Base-by-base conservation (phyloP, 768 basidiomycete species). In the Lactarius sp. region DNA sequence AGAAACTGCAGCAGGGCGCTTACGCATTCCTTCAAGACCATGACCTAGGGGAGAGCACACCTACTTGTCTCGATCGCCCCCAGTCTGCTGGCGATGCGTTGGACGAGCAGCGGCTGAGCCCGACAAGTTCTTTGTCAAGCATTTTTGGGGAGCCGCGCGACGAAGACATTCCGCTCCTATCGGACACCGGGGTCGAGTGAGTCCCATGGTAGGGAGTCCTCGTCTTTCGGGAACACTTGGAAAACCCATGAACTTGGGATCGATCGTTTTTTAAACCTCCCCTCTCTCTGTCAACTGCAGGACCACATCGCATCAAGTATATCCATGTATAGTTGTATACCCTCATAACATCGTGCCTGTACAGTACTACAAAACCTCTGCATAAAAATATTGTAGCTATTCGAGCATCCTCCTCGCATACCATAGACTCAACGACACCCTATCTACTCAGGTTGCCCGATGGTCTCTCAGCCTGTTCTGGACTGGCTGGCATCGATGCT, bases 261-360 rank as follows among this genome's bases (percentile, higher is more conserved):
- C 13, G 22, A 20, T 10, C 10, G 6, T 33, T 37, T 41, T 56
- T 36, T 10, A 10, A 33, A 20, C 20, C 14, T 13, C 33, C 33
- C 44, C 34, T 39, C 42, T 47, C 42, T 57, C 36, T 52, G 16
- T n/a, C 36, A 46, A 46, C 5, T 14, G 42, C 22, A n/a, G 42
- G 20, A 46, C 34, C 14, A 13, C 39, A 42, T 57, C 36, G 18
- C 20, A 37, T n/a, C 34, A 52, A 44, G 41, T n/a, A 33, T 47
- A 50, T 41, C 18, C 51, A 52, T 34, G n/a, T 22, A 13, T 33
- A 56, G 4, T 34, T 58, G 58, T 59, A 60, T 47, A 61, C 36
- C 42, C 39, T 55, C 46, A 49, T 31, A n/a, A 36, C 8, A n/a
- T 58, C 22, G 51, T 37, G 2, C 49, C 7, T 47, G 51, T 52